Percentiles rank a stretch among this genome's conserved stretches.
Conservation (phyloP, 2,329 filamentous ascomycete genomes). For the Cryphonectria naterciae region DNA sequence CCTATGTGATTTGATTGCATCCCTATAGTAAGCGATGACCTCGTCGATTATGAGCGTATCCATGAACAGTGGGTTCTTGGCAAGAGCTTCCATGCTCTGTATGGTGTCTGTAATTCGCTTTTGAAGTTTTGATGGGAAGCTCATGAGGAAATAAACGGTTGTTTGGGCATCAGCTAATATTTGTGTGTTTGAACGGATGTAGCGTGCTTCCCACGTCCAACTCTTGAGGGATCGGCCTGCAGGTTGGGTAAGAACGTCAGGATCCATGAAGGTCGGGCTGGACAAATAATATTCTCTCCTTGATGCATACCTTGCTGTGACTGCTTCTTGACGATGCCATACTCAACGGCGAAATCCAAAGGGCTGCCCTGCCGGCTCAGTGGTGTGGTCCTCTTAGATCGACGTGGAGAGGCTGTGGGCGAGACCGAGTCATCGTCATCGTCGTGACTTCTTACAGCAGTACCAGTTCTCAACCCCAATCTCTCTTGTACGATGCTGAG, state of each 20-base stretch:
- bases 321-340: not conserved
- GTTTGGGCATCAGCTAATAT: constrained; percentile 22
- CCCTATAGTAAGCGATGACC: constrained; percentile 27
- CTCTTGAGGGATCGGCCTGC: constrained; percentile 17
- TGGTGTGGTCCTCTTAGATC: constrained; percentile 14
- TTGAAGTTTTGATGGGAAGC: constrained; percentile 22
- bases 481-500: constrained; percentile 20
- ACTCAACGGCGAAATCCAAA: constrained; percentile 10
- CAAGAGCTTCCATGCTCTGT: constrained; percentile 23
- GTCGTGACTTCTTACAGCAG: not conserved
- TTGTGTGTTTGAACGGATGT: constrained; percentile 23
- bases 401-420: constrained; percentile 21
- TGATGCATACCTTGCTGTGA: not conserved
- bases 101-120: constrained; percentile 22
- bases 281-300: too few relatives aligned
- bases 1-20: constrained; percentile 26
- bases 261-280: not conserved
- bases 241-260: not conserved
- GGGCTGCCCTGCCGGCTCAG: not conserved
- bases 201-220: constrained; percentile 27
- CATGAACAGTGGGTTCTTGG: constrained; percentile 27
- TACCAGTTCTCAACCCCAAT: not conserved
- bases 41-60: constrained; percentile 29
- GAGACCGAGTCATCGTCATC: constrained; percentile 21
- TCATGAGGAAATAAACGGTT: constrained; percentile 26